Evolutionary conservation across 2,329 filamentous ascomycete genomes (phyloP), one percentile per base, ranked within the genome.

Genomic region (Tricladium varicosporioides): DNA sequence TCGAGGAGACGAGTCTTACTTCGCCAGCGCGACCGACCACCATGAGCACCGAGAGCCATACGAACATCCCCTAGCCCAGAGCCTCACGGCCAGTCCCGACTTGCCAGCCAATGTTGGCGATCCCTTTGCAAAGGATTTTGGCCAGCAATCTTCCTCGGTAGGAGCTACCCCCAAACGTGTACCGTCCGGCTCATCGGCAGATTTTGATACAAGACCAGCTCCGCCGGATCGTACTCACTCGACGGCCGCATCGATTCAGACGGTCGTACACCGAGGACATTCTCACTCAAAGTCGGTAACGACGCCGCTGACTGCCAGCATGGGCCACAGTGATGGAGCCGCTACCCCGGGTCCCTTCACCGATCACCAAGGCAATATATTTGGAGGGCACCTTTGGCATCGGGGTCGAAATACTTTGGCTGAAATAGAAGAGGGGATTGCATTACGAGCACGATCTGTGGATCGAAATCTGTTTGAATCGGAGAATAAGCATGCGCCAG

Each of bases 61-160:
- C 49, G 87, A 91, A 53, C 89, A 93, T 70, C 89, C 89, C 16
- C 74, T 93, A 44, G 84, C 89, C 15, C 87, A 90, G 64, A 92
- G 88, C 69, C 81, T 89, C 49, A 85, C 83, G 36, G 88, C 83
- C 15, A 89, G 85, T 67, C 89, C 88, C 1, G 83, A 86, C 48
- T 72, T 76, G 13, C 73, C 73, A 61, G 67, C 72, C 14, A 66
- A 64, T 44, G 65, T 69, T 46, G 68, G 53, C 18, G 70, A 73
- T 56, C 56, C 58, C 15, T 67, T 70, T 52, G 50, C 62, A 15
- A 36, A 58, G 19, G 61, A 71, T 40, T 67, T 69, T 57, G 73
- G 73, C 56, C 73, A 72, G 48, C 71, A 74, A 46, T 73, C 76
- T 54, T 73, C 72, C 46, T 72, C 64, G 64, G 67, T 72, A 69